Evolutionary conservation across 306 rosid genomes (phyloP).

Genomic region (Dryas octopetala): DNA sequence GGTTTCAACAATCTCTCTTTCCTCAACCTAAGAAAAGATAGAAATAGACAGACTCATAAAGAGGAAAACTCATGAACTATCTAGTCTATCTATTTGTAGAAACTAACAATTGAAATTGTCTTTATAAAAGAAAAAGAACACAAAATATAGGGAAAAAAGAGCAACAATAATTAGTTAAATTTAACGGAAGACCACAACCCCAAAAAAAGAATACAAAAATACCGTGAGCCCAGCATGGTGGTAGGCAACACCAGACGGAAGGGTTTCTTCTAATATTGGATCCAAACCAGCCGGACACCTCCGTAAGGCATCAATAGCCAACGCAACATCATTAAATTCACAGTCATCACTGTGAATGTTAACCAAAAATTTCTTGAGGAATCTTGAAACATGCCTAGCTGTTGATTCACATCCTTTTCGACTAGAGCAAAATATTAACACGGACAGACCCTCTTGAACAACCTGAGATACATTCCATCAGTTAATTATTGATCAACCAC

Average conservation of each 20-base stretch:
- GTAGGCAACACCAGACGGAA: conserved; percentile 91
- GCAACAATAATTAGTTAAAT: neutral
- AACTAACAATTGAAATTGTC: conserved; percentile 1
- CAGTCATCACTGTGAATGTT: conserved; percentile 43
- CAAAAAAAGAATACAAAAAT: conserved; percentile 27
- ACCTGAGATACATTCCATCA: conserved; percentile 52
- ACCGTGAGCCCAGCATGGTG: conserved; percentile 99
- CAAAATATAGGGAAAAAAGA: conserved; percentile 11
- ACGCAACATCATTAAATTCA: conserved; percentile 61
- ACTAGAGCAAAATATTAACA: conserved; percentile 92
- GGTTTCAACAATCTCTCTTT: conserved; percentile 88
- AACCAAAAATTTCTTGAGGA: conserved; percentile 57
- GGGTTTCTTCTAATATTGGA: conserved; percentile 81
- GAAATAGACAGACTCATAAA: conserved; percentile 9
- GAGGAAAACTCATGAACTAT: neutral
- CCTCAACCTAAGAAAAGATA: conserved; percentile 70
- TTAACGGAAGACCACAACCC: conserved; percentile 19
- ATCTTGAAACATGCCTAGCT: conserved; percentile 79
- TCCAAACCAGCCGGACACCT: conserved; percentile 92
- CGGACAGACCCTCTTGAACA: conserved; percentile 95
- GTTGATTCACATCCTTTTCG: conserved; percentile 99
- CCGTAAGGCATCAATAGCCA: conserved; percentile 72
- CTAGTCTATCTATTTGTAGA: neutral
- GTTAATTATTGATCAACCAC: conserved; percentile 17
- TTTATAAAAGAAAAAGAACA: neutral